Conservation (phyloP, 2,329 filamentous ascomycete species). For the Colletotrichum camelliae region DNA sequence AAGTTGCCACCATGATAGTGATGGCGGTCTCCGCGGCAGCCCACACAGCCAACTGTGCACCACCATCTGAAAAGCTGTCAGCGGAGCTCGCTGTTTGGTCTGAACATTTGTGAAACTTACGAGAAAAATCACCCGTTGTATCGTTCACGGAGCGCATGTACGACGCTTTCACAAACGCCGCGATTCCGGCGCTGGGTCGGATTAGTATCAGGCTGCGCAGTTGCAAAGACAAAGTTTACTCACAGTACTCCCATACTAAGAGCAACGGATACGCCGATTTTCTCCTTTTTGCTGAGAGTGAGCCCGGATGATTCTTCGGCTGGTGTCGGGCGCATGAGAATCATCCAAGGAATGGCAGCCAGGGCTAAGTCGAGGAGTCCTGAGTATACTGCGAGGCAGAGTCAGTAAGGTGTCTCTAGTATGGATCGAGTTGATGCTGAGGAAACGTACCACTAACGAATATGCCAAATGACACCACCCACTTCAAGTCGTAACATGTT, state of each 20-base stretch:
- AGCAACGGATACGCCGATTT: constrained; percentile 37
- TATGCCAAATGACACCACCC: constrained; percentile 18
- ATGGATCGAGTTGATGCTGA: rapidly evolving
- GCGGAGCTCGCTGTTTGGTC: neutral
- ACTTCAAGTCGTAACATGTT: constrained; percentile 11
- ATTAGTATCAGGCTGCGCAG: neutral
- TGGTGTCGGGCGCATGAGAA: constrained; percentile 32
- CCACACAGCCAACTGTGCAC: constrained; percentile 13
- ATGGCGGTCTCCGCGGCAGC: constrained; percentile 34
- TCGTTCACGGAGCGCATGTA: constrained; percentile 18
- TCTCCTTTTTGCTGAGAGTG: constrained; percentile 33
- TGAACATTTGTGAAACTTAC: neutral
- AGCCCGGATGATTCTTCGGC: constrained; percentile 12
- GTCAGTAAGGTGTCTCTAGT: neutral
- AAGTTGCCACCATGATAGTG: constrained; percentile 38
- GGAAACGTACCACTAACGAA: neutral
- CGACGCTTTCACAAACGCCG: constrained; percentile 22
- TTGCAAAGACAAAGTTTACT: neutral
- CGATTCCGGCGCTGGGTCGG: constrained; percentile 17
- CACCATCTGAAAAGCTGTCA: constrained; percentile 27
- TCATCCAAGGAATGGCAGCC: constrained; percentile 41
- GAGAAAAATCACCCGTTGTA: constrained; percentile 10
- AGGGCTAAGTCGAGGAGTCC: constrained; percentile 40
- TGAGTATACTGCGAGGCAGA: constrained; percentile 27
- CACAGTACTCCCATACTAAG: constrained; percentile 34